phyloP scores from a whole-genome alignment of 2,329 filamentous ascomycete species.

The Aureobasidium subglaciale region DNA sequence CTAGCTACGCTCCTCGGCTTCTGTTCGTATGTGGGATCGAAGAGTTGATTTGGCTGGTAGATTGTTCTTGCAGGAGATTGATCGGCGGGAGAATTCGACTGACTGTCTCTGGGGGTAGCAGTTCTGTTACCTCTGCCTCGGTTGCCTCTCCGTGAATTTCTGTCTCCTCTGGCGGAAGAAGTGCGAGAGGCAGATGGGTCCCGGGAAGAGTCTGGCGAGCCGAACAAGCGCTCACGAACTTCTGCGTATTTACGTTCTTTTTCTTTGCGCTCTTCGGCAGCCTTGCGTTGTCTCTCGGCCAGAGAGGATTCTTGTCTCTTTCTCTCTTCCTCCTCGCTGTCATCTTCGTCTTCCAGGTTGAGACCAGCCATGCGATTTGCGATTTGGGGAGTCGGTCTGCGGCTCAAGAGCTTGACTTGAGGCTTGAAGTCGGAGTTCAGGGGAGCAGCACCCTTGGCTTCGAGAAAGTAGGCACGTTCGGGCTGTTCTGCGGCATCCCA shows the following conservation, averaged over 20 bases:
- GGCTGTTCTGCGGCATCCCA: conserved; percentile 87
- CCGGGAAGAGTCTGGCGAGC: conserved; percentile 38
- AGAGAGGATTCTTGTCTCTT: conserved; percentile 59
- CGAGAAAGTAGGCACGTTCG: conserved; percentile 67
- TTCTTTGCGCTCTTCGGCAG: conserved; percentile 74
- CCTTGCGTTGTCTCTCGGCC: conserved; percentile 70
- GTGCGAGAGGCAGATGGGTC: conserved; percentile 24
- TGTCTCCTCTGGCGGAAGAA: conserved; percentile 17
- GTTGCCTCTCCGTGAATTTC: conserved; percentile 25
- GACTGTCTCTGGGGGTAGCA: conserved; percentile 29
- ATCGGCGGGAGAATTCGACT: conserved; percentile 29
- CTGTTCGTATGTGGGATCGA: conserved; percentile 64
- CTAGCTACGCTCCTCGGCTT: conserved; percentile 46
- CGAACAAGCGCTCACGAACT: conserved; percentile 79
- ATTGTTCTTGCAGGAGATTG: conserved; percentile 31
- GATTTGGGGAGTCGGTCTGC: conserved; percentile 61
- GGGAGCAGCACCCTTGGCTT: conserved; percentile 53
- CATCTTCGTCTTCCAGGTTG: conserved; percentile 46
- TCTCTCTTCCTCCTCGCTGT: conserved; percentile 56
- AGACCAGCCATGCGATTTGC: conserved; percentile 46
- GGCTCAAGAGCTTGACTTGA: conserved; percentile 74
- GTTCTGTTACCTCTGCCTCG: conserved; percentile 22
- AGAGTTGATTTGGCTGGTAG: conserved; percentile 51
- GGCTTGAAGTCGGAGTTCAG: conserved; percentile 69
- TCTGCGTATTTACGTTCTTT: conserved; percentile 89